Conservation (phyloP, 2,329 filamentous ascomycete genomes). For the Fusarium chaquense region DNA sequence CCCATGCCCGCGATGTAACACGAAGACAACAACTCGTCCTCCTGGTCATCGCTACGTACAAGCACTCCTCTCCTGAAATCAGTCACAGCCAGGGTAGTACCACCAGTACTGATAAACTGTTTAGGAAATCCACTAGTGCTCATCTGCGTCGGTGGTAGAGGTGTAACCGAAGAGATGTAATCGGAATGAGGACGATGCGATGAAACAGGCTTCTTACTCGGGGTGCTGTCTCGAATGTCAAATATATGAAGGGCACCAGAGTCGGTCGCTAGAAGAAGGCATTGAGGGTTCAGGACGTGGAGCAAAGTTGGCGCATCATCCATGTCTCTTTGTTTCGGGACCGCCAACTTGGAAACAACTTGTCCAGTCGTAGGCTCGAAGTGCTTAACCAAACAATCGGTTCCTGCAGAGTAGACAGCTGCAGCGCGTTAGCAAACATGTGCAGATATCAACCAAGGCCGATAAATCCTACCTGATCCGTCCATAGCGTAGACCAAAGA, state of each 20-base stretch:
- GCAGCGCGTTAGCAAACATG: conserved; percentile 23
- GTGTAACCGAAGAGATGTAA: conserved; percentile 89
- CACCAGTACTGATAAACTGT: conserved; percentile 94
- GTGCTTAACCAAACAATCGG: conserved; percentile 68
- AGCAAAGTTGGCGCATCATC: conserved; percentile 83
- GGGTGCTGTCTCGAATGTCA: conserved; percentile 76
- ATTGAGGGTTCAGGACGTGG: conserved; percentile 87
- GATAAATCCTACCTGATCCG: conserved; percentile 68
- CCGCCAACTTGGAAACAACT: conserved; percentile 84
- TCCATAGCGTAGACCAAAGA: conserved; percentile 83
- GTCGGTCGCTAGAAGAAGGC: conserved; percentile 89
- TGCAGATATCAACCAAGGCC: too few species aligned
- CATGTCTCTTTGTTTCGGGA: conserved; percentile 69
- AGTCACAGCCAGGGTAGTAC: conserved; percentile 89
- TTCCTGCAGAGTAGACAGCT: conserved; percentile 74
- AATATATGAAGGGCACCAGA: conserved; percentile 89
- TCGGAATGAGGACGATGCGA: conserved; percentile 91
- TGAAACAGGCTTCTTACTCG: conserved; percentile 75
- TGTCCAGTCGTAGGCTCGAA: conserved; percentile 70
- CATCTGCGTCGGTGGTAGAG: conserved; percentile 81
- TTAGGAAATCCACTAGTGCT: conserved; percentile 92
- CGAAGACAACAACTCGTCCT: conserved; percentile 89
- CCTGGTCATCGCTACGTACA: conserved; percentile 92
- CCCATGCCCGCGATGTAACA: conserved; percentile 82
- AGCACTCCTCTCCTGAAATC: conserved; percentile 89